These are phyloP conservation scores for Heterobasidion occidentale DNA, from an alignment of 1,284 basidiomycete species.

Conservation along the genomic window DNA sequence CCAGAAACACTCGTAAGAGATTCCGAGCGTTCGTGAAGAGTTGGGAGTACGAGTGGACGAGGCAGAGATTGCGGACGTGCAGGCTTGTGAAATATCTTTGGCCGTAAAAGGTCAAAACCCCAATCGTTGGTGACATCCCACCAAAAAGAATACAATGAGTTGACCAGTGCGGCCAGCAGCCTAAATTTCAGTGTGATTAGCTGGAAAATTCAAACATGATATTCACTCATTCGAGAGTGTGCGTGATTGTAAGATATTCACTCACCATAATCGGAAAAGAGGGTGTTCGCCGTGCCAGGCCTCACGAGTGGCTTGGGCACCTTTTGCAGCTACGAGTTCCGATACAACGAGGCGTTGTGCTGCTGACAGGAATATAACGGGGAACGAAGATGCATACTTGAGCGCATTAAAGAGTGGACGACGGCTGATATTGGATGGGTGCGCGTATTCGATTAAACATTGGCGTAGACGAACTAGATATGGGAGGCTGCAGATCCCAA, in stretches of 20 bases:
- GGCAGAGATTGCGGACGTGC: constrained; percentile 23
- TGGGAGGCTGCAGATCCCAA: constrained; percentile 56
- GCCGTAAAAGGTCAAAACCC: constrained; percentile 77
- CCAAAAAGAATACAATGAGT: constrained; percentile 96
- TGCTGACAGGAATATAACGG: constrained; percentile 93
- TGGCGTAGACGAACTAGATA: constrained; percentile 90
- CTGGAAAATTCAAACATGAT: too few species aligned
- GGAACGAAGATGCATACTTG: constrained; percentile 96
- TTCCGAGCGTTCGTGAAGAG: constrained; percentile 28
- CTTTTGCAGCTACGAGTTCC: constrained; percentile 46
- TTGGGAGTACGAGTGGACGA: constrained; percentile 35
- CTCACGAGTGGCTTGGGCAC: constrained; percentile 32
- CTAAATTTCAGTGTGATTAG: constrained; percentile 29
- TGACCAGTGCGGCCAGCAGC: constrained; percentile 80
- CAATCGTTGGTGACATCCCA: constrained; percentile 99
- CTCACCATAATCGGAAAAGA: constrained; percentile 80
- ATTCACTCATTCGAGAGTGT: neutral
- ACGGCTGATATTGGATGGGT: constrained; percentile 55
- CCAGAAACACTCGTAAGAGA: constrained; percentile 1
- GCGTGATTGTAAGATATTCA: constrained; percentile 2
- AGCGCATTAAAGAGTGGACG: constrained; percentile 88
- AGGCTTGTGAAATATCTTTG: constrained; percentile 15
- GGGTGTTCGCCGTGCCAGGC: constrained; percentile 73
- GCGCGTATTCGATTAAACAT: constrained; percentile 82
- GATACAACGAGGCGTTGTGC: constrained; percentile 66